These are phyloP conservation scores for Kwoniella bestiolae DNA, from an alignment of 768 basidiomycete genomes.

Conservation along the genomic window DNA sequence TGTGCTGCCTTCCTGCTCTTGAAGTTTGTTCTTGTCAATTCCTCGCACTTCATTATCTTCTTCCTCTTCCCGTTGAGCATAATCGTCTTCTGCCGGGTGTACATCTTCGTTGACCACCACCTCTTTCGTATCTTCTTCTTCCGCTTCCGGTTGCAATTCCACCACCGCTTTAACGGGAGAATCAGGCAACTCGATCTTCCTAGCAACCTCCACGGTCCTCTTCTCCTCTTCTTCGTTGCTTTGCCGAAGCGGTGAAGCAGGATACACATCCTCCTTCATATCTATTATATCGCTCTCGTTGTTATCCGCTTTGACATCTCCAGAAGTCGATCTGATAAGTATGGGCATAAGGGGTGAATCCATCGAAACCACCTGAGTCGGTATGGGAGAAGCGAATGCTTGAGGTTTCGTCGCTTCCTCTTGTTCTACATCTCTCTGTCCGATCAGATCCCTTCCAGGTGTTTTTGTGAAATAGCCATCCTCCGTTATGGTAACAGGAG, in stretches of 20 bases:
- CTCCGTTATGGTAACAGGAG: slow-evolving; percentile 20
- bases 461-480: slow-evolving; percentile 7
- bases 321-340: slow-evolving; percentile 20
- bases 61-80: not conserved
- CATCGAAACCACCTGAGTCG: slow-evolving; percentile 3
- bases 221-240: slow-evolving; percentile 3
- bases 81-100: not conserved
- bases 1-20: not conserved
- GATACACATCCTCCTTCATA: slow-evolving; percentile 21
- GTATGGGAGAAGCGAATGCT: slow-evolving; percentile 6
- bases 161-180: slow-evolving; percentile 1
- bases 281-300: slow-evolving; percentile 16
- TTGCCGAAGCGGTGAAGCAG: slow-evolving; percentile 4
- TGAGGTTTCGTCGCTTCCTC: not conserved
- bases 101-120: not conserved
- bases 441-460: slow-evolving; percentile 1
- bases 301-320: slow-evolving; percentile 10
- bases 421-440: too few relatives aligned
- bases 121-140: not conserved
- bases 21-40: not conserved
- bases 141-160: not conserved
- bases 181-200: slow-evolving; percentile 9
- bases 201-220: slow-evolving; percentile 14
- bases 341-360: slow-evolving; percentile 40
- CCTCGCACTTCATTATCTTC: not conserved